Evolutionary conservation across 306 rosid species (phyloP), one percentile per base, ranked within the genome.

Genomic region (Parietaria judaica): DNA sequence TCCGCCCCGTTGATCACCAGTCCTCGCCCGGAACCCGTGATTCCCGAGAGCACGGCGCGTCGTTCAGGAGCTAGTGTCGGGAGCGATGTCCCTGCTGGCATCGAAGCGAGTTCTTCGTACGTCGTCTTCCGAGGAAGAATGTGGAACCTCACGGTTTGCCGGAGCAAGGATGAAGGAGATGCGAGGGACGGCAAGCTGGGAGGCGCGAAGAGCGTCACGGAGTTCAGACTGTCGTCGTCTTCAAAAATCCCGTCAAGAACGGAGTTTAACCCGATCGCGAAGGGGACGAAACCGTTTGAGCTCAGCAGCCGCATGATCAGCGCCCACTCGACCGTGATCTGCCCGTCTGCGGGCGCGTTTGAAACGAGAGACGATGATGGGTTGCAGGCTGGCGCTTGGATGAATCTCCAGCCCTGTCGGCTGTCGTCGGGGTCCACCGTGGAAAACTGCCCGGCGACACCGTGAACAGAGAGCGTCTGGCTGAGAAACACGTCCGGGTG

Each of bases 121-220:
- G 76, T 69, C 3, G 76, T 53, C 76, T 75, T 84, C 67, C 68
- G 79, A n/a, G 95, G 86, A 48, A 90, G 73, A 3, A 90, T 73
- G 36, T 90, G 97, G 54, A 87, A 47, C 75, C 86, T 79, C 77
- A 90, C 90, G 3, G 76, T 65, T 63, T 73, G 78, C 51, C 76
- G 68, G 63, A 87, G 82, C 59, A 78, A 50, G 8, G 60, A 44
- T 0, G 72, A 65, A 59, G 86, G 76, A 64, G 63, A 73, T 15
- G 76, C 72, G 0, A 78, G 54, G 2, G 81, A 15, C 7, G 60
- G 53, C 57, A 84, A 67, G 62, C 75, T 83, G 8, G 80, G 86
- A 15, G 97, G 97, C 48, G 83, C 89, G 44, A 87, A 90, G 9
- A 90, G 59, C 2, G 97, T 90, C 1, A 45, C 72, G 1, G 79